These are phyloP conservation scores for Candida ortonii DNA, from an alignment of 805 yeast species.

Conservation along the genomic window DNA sequence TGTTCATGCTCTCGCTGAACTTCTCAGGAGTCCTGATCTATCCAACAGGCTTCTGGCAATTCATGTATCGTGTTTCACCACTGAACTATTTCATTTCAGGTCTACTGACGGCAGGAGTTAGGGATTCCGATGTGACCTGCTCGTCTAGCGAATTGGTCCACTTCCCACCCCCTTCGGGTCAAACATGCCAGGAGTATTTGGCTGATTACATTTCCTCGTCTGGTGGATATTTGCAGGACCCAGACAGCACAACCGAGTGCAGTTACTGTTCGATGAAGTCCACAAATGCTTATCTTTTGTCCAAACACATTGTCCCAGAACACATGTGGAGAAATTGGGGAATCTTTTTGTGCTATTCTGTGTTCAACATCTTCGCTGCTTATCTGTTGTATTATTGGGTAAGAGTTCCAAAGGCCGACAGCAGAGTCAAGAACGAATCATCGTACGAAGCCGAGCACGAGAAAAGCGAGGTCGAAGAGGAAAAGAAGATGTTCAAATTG, in stretches of 20 bases:
- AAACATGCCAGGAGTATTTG: constrained; percentile 56
- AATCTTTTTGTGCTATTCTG: constrained; percentile 43
- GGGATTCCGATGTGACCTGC: constrained; percentile 46
- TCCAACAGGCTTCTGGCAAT: constrained; percentile 63
- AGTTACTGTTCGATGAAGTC: constrained; percentile 51
- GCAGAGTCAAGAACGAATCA: constrained; percentile 4
- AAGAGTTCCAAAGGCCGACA: constrained; percentile 58
- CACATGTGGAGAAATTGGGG: constrained; percentile 63
- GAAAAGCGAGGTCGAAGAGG: constrained; percentile 2
- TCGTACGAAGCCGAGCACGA: constrained; percentile 4
- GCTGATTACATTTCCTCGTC: constrained; percentile 30
- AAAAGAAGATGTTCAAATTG: constrained; percentile 1
- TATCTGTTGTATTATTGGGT: constrained; percentile 45
- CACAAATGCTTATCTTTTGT: constrained; percentile 45
- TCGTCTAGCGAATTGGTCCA: constrained; percentile 42
- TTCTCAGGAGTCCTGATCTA: constrained; percentile 74
- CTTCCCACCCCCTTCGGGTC: constrained; percentile 48
- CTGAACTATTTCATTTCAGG: constrained; percentile 60
- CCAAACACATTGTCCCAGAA: constrained; percentile 38
- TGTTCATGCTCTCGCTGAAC: constrained; percentile 56
- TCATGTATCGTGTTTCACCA: constrained; percentile 69
- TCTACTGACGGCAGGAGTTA: constrained; percentile 50
- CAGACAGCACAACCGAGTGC: constrained; percentile 49
- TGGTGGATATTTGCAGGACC: constrained; percentile 46
- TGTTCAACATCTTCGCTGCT: constrained; percentile 34